Conservation (phyloP, 2,329 filamentous ascomycete genomes). For the Talaromyces pinophilus region DNA sequence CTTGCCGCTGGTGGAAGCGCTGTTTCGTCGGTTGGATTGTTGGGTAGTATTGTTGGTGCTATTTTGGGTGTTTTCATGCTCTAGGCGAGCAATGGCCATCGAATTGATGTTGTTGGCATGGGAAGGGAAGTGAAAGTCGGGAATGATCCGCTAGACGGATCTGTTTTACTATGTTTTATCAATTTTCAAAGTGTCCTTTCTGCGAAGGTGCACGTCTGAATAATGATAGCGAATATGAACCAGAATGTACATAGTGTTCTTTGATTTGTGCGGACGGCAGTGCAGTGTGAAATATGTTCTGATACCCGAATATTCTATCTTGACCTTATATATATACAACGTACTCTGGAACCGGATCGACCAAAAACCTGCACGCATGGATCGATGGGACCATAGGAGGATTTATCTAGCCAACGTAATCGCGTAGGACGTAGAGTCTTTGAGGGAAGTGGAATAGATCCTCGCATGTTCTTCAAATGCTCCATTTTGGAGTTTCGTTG, state of each 20-base stretch:
- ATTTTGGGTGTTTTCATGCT: constrained; percentile 20
- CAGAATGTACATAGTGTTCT: constrained; percentile 8
- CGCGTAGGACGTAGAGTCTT: too few relatives aligned
- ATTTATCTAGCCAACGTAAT: too few relatives aligned
- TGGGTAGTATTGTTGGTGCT: constrained; percentile 11
- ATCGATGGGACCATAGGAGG: too few relatives aligned
- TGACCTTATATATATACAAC: not conserved
- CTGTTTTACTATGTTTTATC: constrained; percentile 1
- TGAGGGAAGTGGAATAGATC: too few relatives aligned
- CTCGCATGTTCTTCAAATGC: too few relatives aligned
- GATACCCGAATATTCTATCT: not conserved
- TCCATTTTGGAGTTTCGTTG: too few relatives aligned
- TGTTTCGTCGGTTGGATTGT: constrained; percentile 3
- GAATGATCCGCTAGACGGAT: not conserved
- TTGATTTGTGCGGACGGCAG: not conserved
- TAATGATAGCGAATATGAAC: constrained; percentile 4
- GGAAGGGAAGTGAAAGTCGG: not conserved
- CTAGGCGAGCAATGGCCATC: not conserved
- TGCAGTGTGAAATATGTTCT: constrained; percentile 2
- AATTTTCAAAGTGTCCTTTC: not conserved
- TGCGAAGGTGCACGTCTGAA: not conserved
- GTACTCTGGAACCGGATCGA: too few relatives aligned
- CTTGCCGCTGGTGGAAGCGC: constrained; percentile 9
- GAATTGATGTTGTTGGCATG: not conserved
- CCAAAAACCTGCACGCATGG: too few relatives aligned